These are phyloP conservation scores for Quercus tomentella DNA, from an alignment of 331 rosid species.

Conservation along the genomic window DNA sequence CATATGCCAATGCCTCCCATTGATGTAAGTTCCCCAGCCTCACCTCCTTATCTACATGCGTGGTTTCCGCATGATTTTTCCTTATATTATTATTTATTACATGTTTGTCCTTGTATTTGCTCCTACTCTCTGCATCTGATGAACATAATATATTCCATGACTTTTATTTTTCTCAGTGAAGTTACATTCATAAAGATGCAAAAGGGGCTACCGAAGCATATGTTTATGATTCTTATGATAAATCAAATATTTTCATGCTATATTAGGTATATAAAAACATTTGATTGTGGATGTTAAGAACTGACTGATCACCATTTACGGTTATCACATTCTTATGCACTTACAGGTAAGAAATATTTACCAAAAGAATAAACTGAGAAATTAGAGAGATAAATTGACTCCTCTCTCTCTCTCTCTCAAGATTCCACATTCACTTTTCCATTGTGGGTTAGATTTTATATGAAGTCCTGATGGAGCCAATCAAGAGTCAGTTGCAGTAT, in stretches of 20 bases:
- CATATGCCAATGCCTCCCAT: neutral
- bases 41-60: neutral
- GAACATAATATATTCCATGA: neutral
- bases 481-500: neutral
- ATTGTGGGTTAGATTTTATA: neutral
- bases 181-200: neutral
- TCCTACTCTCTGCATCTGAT: neutral
- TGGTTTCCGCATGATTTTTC: neutral
- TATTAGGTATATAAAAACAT: neutral
- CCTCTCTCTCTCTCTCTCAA: neutral
- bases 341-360: neutral
- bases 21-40: neutral
- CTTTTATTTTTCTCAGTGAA: neutral
- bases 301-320: neutral
- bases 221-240: neutral
- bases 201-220: neutral
- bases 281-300: neutral
- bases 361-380: neutral
- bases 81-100: neutral
- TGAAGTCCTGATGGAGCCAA: neutral
- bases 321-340: neutral
- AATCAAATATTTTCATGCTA: neutral
- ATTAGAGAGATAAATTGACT: neutral
- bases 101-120: neutral
- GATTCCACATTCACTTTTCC: neutral